Conservation (phyloP, 2,329 filamentous ascomycete species). For the Oidium heveae region DNA sequence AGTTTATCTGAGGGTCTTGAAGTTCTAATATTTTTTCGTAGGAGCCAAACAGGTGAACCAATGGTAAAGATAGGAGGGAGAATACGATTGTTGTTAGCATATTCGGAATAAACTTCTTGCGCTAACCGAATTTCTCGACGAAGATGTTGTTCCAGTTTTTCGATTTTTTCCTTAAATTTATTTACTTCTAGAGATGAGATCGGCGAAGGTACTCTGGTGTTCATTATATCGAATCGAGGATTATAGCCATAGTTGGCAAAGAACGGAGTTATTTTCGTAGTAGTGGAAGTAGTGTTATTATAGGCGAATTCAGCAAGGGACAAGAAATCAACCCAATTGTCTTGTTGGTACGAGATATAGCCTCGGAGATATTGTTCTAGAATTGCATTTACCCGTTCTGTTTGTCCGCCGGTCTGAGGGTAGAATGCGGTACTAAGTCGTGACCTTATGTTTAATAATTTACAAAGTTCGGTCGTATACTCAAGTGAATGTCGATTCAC, state of each 20-base stretch:
- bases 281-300: slow-evolving; percentile 1
- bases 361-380: slow-evolving; percentile 1
- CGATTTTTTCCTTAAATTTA: not conserved
- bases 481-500: not conserved
- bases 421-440: slow-evolving; percentile 2
- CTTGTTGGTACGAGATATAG: slow-evolving; percentile 3
- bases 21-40: slow-evolving; percentile 1
- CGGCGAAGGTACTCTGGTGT: not conserved
- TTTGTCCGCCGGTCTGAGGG: slow-evolving; percentile 1
- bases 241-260: slow-evolving; percentile 1
- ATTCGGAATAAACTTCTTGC: not conserved
- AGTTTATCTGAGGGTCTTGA: not conserved
- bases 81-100: not conserved
- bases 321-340: slow-evolving; percentile 3
- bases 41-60: not conserved
- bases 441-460: not conserved
- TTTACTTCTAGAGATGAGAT: not conserved
- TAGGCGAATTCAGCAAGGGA: slow-evolving; percentile 2
- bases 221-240: not conserved
- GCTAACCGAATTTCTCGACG: not conserved
- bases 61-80: not conserved
- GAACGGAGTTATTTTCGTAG: not conserved
- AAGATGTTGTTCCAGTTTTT: not conserved
- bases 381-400: slow-evolving; percentile 1
- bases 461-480: not conserved